Evolutionary conservation across 2,329 filamentous ascomycete species (phyloP).

Genomic region (Ophiostoma ulmi): DNA sequence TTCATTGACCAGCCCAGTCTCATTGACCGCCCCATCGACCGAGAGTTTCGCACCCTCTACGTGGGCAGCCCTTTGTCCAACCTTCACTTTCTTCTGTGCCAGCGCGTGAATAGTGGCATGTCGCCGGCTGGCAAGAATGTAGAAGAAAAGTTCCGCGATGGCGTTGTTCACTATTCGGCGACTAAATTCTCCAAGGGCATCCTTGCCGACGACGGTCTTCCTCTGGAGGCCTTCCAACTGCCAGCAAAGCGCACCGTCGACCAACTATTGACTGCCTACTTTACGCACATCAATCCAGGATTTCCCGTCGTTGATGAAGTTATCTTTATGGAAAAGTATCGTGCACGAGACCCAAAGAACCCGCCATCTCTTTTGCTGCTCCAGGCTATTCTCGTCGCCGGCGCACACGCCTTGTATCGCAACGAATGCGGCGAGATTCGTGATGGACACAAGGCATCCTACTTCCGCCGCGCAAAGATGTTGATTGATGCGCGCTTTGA

Average conservation of each 20-base stretch:
- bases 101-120: neutral
- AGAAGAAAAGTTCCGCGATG: neutral
- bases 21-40: neutral
- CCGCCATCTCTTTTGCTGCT: neutral
- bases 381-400: neutral
- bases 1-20: neutral
- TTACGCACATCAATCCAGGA: conserved; percentile 15
- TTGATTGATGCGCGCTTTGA: conserved; percentile 19
- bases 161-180: neutral
- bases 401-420: neutral
- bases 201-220: neutral
- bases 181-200: neutral
- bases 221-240: conserved; percentile 19
- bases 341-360: neutral
- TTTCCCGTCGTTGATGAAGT: neutral
- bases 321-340: neutral
- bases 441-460: neutral
- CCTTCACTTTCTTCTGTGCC: neutral
- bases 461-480: conserved; percentile 18
- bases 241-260: conserved; percentile 17
- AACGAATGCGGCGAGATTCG: neutral
- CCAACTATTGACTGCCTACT: conserved; percentile 16
- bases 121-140: neutral
- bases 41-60: neutral
- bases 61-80: neutral